phyloP scores from a whole-genome alignment of 331 rosid genomes.

The Erythrophleum ivorense region DNA sequence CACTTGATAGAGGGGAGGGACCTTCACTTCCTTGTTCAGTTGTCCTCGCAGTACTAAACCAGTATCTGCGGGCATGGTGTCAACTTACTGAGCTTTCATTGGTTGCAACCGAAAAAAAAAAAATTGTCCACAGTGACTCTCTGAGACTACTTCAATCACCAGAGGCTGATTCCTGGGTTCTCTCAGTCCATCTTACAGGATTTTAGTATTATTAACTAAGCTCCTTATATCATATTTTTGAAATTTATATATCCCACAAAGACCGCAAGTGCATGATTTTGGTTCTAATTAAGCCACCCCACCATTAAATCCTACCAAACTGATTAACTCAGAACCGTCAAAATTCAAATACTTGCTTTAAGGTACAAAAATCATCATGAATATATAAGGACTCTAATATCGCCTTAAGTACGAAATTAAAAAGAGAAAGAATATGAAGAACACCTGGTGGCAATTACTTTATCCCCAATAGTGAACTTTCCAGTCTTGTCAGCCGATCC shows the following conservation, averaged over 20 bases:
- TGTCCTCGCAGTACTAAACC: too few relatives aligned
- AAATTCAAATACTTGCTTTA: neutral
- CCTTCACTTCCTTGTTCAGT: neutral
- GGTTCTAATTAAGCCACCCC: neutral
- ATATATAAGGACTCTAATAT: neutral
- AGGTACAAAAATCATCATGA: neutral
- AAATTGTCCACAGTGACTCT: neutral
- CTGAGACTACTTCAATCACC: neutral
- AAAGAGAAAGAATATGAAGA: neutral
- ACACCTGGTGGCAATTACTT: constrained; percentile 93
- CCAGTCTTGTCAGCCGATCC: constrained; percentile 88
- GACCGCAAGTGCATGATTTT: neutral
- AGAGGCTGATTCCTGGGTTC: neutral
- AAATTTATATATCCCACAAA: neutral
- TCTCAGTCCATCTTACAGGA: neutral
- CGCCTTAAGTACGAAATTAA: neutral
- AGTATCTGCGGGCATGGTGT: neutral
- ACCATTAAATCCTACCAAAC: neutral
- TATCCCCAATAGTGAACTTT: constrained; percentile 83
- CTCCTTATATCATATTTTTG: neutral
- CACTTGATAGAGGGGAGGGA: neutral
- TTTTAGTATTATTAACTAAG: neutral
- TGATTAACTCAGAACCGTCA: neutral
- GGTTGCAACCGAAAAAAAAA: neutral
- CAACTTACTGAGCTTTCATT: neutral